Percentiles rank a stretch among this genome's conserved stretches.
Evolutionary conservation across 139 green algal species (phyloP).

Genomic region (Nannochloris sp.): DNA sequence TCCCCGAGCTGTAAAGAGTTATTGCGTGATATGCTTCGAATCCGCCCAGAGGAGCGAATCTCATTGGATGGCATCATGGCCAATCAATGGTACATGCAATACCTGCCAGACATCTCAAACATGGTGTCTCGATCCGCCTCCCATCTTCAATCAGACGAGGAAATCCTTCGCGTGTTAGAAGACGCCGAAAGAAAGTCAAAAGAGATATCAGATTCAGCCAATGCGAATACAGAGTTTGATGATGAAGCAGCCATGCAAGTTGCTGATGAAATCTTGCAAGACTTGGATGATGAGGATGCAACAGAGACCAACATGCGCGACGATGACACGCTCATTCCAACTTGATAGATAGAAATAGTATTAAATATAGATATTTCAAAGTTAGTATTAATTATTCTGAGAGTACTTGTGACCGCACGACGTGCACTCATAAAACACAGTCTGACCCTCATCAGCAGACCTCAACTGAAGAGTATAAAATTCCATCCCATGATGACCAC

Average conservation of each 20-base stretch:
- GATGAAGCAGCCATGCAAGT: slow-evolving; percentile 7
- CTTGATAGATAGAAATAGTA: too few relatives aligned
- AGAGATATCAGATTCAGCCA: background rate
- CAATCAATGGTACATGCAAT: slow-evolving; percentile 27
- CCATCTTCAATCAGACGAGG: slow-evolving; percentile 12
- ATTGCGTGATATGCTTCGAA: slow-evolving; percentile 55
- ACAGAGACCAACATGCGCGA: too few relatives aligned
- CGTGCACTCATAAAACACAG: slow-evolving; percentile 85
- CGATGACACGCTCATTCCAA: too few relatives aligned
- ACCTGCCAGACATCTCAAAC: slow-evolving; percentile 26
- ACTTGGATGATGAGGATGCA: slow-evolving; percentile 6
- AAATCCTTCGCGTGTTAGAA: slow-evolving; percentile 11
- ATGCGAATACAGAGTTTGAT: slow-evolving; percentile 9
- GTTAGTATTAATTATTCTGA: slow-evolving; percentile 42
- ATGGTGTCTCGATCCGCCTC: slow-evolving; percentile 14
- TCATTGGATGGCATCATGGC: slow-evolving; percentile 58
- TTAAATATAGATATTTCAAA: too few relatives aligned
- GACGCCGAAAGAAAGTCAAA: slow-evolving; percentile 4
- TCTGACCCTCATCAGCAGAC: slow-evolving; percentile 83
- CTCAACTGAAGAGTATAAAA: slow-evolving; percentile 91
- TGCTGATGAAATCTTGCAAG: slow-evolving; percentile 20
- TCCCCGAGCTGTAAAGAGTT: slow-evolving; percentile 35
- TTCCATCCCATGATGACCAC: slow-evolving; percentile 60
- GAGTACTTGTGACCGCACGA: slow-evolving; percentile 53
- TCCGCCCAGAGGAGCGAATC: slow-evolving; percentile 36